These are phyloP conservation scores for Cinnamomum micranthum DNA, from an alignment of 164 flowering plant genomes.

Conservation along the genomic window DNA sequence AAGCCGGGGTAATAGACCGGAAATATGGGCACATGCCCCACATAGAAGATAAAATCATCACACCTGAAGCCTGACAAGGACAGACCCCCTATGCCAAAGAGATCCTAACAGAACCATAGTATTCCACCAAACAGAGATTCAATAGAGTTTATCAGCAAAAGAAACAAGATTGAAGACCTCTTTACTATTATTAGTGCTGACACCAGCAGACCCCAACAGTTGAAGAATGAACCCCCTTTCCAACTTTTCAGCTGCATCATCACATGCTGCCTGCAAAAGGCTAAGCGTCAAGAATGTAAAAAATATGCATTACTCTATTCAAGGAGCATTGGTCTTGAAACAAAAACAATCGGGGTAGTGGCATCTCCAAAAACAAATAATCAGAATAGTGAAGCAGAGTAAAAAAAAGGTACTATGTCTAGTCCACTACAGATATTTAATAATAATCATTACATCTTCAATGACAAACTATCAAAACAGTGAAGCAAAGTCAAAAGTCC, in stretches of 20 bases:
- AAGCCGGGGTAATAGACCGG: no score
- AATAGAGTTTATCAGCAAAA: background rate
- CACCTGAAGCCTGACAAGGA: no score
- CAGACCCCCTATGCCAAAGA: no score
- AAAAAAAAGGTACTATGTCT: background rate
- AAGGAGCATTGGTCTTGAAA: background rate
- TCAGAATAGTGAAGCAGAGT: background rate
- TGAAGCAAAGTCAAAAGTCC: no score
- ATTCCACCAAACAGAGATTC: background rate
- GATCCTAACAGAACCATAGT: no score
- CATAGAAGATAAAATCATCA: no score
- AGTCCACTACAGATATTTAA: no score
- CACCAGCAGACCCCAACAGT: constrained; percentile 41
- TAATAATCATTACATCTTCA: no score
- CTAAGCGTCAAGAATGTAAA: background rate
- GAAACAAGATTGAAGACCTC: constrained; percentile 45
- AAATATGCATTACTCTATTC: background rate
- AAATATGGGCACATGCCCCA: no score
- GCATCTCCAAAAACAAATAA: no score
- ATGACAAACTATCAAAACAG: no score
- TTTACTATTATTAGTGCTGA: constrained; percentile 32
- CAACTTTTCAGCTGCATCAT: constrained; percentile 54
- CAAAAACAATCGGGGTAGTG: no score
- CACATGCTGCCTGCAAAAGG: constrained; percentile 60
- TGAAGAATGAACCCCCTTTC: constrained; percentile 80